A percentile compares a stretch with the other conserved stretches of the same genome.
These are phyloP conservation scores for Trichothecium sympodiale DNA, from an alignment of 2,329 filamentous ascomycete species.

Conservation along the genomic window DNA sequence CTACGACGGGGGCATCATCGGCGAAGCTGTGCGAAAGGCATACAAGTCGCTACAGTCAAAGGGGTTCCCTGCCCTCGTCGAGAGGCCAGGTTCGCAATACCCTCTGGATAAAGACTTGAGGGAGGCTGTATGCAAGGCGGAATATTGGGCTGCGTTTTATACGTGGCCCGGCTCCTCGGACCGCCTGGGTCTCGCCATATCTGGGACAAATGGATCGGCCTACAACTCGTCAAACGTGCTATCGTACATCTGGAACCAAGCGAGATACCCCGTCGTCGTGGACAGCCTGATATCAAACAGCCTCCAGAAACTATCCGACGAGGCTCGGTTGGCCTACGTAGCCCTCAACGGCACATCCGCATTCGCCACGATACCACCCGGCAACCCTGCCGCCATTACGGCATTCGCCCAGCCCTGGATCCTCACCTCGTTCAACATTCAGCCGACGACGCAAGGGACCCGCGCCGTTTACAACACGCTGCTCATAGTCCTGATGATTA, in stretches of 20 bases:
- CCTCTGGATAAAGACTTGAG: constrained; percentile 13
- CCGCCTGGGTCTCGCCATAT: constrained; percentile 16
- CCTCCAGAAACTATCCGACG: too few relatives aligned
- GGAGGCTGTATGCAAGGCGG: constrained; percentile 21
- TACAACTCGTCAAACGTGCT: constrained; percentile 22
- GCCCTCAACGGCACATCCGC: constrained; percentile 14
- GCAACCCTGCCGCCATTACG: constrained; percentile 12
- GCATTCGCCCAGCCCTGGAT: constrained; percentile 23
- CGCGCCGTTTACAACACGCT: constrained; percentile 26
- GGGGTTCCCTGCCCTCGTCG: constrained; percentile 20
- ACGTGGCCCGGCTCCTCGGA: constrained; percentile 18
- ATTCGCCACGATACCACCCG: constrained; percentile 13
- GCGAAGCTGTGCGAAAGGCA: constrained; percentile 18
- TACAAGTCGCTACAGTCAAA: constrained; percentile 18
- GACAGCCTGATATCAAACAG: too few relatives aligned
- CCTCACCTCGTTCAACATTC: constrained; percentile 15
- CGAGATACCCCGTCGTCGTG: constrained; percentile 20
- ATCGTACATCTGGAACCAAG: constrained; percentile 24
- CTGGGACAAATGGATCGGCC: constrained; percentile 11
- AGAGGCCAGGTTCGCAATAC: constrained; percentile 14
- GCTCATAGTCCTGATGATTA: constrained; percentile 22
- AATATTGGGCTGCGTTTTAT: constrained; percentile 27
- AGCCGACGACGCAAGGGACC: constrained; percentile 20
- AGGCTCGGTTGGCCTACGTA: constrained; percentile 14
- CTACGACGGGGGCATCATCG: constrained; percentile 20